Percentiles rank a stretch among this genome's conserved stretches.
Evolutionary conservation across 1,139 yeast species (phyloP).

Genomic region (Wickerhamomyces sp.): DNA sequence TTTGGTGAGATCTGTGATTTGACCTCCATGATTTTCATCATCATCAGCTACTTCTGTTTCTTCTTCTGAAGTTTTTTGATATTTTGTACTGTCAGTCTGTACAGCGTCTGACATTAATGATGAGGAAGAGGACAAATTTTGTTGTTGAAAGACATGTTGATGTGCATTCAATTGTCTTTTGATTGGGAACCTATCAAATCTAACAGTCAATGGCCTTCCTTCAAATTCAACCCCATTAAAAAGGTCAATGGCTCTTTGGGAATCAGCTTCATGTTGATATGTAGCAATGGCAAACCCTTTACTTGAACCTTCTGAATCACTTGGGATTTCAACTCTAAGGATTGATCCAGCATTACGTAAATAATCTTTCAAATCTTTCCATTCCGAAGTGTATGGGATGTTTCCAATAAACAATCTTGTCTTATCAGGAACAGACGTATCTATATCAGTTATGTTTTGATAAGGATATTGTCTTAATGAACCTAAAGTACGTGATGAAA

Average conservation of each 20-base stretch:
- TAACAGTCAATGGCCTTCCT: conserved; percentile 64
- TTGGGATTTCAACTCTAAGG: conserved; percentile 51
- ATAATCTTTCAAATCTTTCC: conserved; percentile 50
- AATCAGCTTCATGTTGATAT: conserved; percentile 52
- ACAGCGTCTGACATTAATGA: too few relatives aligned
- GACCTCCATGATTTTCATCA: neutral
- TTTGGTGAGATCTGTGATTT: neutral
- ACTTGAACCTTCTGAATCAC: conserved; percentile 54
- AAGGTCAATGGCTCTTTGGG: conserved; percentile 53
- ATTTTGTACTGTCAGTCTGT: too few relatives aligned
- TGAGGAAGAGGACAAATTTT: too few relatives aligned
- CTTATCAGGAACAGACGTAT: conserved; percentile 27
- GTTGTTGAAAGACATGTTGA: neutral
- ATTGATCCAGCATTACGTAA: conserved; percentile 40
- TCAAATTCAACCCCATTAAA: conserved; percentile 59
- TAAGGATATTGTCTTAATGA: conserved; percentile 21
- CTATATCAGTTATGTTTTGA: conserved; percentile 17
- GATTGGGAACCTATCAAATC: conserved; percentile 47
- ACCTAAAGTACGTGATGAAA: conserved; percentile 14
- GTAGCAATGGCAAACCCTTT: conserved; percentile 83
- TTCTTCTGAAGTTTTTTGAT: too few relatives aligned
- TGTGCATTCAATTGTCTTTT: neutral
- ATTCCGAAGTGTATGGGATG: conserved; percentile 51
- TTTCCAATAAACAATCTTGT: conserved; percentile 50
- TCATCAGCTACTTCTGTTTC: neutral